Evolutionary conservation across 352 stramenopile species (phyloP).

Genomic region (Phytophthora pluvialis): DNA sequence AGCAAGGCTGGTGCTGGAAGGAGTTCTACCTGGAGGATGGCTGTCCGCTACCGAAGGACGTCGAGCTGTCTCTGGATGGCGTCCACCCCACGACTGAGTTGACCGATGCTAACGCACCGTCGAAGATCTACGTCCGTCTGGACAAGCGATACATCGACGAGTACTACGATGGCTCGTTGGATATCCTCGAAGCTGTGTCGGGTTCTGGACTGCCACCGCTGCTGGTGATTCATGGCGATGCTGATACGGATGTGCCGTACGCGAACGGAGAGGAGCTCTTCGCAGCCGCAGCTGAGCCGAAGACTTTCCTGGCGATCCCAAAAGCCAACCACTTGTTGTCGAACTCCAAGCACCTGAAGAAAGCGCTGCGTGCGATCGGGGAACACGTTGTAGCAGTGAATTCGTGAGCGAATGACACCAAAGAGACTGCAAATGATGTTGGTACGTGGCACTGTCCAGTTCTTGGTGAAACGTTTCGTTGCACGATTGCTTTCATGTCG

Average conservation of each 20-base stretch:
- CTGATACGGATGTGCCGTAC: slow-evolving; percentile 66
- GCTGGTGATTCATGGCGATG: slow-evolving; percentile 74
- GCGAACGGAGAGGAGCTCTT: slow-evolving; percentile 64
- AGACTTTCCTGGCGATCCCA: slow-evolving; percentile 58
- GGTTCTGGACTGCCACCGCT: slow-evolving; percentile 34
- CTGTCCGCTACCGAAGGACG: slow-evolving; percentile 44
- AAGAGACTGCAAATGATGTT: background rate
- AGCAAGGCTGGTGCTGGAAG: slow-evolving; percentile 62
- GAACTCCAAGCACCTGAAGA: slow-evolving; percentile 80
- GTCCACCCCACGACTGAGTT: slow-evolving; percentile 22
- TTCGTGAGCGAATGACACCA: background rate
- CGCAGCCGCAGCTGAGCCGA: slow-evolving; percentile 55
- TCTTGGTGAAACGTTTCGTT: background rate
- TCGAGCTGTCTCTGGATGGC: slow-evolving; percentile 53
- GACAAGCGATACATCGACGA: slow-evolving; percentile 60
- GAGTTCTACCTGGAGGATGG: slow-evolving; percentile 70
- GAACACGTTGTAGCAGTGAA: slow-evolving; percentile 29
- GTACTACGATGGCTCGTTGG: slow-evolving; percentile 47
- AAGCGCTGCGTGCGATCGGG: slow-evolving; percentile 56
- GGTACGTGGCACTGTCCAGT: background rate
- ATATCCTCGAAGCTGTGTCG: slow-evolving; percentile 50
- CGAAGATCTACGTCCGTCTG: slow-evolving; percentile 66
- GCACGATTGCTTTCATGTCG: too few relatives aligned
- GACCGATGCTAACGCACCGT: slow-evolving; percentile 24
- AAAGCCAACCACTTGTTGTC: slow-evolving; percentile 80